These are phyloP conservation scores for Fusarium sambucinum DNA, from an alignment of 2,329 filamentous ascomycete species.

Conservation along the genomic window DNA sequence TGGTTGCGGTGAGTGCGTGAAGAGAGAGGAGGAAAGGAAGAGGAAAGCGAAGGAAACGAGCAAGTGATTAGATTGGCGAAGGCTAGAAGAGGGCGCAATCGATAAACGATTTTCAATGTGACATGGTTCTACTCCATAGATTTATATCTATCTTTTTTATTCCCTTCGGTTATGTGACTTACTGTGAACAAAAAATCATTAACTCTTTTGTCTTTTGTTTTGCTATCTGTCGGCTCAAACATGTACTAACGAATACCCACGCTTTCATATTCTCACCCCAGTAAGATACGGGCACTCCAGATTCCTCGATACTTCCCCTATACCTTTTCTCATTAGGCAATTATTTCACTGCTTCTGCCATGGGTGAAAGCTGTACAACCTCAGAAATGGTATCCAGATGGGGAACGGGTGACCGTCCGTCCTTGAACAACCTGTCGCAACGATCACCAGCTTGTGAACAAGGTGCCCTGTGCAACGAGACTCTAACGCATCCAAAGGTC, in stretches of 20 bases:
- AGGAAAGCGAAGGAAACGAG: neutral
- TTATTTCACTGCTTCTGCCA: neutral
- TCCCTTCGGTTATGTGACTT: too few species aligned
- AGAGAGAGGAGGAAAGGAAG: neutral
- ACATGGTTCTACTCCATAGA: too few species aligned
- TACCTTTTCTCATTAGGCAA: too few species aligned
- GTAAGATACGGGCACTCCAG: neutral
- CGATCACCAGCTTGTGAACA: neutral
- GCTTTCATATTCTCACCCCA: neutral
- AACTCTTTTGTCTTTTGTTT: too few species aligned
- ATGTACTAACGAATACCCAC: too few species aligned
- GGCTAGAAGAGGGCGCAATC: neutral
- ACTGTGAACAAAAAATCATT: too few species aligned
- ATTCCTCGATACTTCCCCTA: neutral
- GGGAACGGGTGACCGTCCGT: neutral
- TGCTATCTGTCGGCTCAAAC: too few species aligned
- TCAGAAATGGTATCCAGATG: too few species aligned
- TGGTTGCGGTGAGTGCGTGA: neutral
- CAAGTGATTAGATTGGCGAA: neutral
- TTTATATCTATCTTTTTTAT: too few species aligned
- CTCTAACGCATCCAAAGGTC: neutral
- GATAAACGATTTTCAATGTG: neutral
- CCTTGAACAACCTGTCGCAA: neutral
- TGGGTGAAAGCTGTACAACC: neutral
- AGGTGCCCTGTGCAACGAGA: neutral